A percentile compares a stretch with the other conserved stretches of the same genome.
Conservation (phyloP, 805 yeast species). For the Starmera caribaea region DNA sequence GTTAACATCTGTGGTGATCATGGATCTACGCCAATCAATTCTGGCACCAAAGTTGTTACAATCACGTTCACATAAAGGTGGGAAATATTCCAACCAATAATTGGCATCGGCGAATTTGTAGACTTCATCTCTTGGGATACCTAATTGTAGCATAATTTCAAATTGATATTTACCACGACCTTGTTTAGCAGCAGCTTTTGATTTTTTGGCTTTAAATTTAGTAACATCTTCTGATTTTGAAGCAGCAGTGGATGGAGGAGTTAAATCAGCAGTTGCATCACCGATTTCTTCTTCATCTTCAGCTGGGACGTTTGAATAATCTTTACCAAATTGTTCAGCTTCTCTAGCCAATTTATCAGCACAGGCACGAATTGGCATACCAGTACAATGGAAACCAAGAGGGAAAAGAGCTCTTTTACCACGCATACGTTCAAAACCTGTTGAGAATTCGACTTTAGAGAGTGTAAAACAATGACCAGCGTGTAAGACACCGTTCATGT, state of each 20-base stretch:
- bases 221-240: constrained; percentile 66
- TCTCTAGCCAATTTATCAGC: constrained; percentile 95
- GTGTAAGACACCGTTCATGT: constrained; percentile 97
- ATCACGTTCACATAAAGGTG: constrained; percentile 76
- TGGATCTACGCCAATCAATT: constrained; percentile 97
- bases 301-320: constrained; percentile 59
- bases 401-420: constrained; percentile 93
- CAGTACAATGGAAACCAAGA: constrained; percentile 98
- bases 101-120: constrained; percentile 84
- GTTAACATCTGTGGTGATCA: constrained; percentile 90
- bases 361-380: constrained; percentile 95
- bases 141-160: constrained; percentile 93
- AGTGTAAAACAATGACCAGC: constrained; percentile 96
- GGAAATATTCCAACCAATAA: constrained; percentile 88
- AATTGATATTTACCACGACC: constrained; percentile 93
- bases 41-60: constrained; percentile 81
- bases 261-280: constrained; percentile 22
- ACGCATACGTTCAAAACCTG: constrained; percentile 90
- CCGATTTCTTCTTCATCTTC: constrained; percentile 45
- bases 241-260: constrained; percentile 27
- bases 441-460: constrained; percentile 85
- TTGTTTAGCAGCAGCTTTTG: constrained; percentile 88
- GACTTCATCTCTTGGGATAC: constrained; percentile 77
- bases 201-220: constrained; percentile 85
- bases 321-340: constrained; percentile 80